A percentile compares a stretch with the other conserved stretches of the same genome.
These are phyloP conservation scores for Volvariella surrecta DNA, from an alignment of 1,284 basidiomycete genomes.

Conservation along the genomic window DNA sequence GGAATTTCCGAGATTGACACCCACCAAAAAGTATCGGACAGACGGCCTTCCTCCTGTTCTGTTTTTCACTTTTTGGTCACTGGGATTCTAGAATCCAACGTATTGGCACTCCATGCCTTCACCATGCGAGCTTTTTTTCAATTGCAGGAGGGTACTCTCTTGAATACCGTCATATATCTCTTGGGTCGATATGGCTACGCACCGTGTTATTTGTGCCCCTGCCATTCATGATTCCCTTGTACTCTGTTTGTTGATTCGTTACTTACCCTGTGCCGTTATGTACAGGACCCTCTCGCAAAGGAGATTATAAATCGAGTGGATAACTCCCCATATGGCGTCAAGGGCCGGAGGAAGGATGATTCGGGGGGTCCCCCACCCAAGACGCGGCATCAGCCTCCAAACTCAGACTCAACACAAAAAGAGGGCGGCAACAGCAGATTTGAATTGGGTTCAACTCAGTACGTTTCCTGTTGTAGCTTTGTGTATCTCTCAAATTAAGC, in stretches of 20 bases:
- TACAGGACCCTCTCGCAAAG: conserved; percentile 59
- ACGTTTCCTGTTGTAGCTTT: no score
- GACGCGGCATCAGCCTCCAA: conserved; percentile 18
- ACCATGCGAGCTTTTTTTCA: no score
- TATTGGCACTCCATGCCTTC: no score
- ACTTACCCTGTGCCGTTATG: no score
- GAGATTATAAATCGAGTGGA: conserved; percentile 74
- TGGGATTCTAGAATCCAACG: no score
- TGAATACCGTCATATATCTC: background rate
- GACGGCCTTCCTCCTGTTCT: no score
- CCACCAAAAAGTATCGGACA: no score
- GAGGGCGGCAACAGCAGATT: conserved; percentile 17
- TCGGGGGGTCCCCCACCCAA: conserved; percentile 14
- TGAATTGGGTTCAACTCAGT: conserved; percentile 51
- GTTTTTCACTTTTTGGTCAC: no score
- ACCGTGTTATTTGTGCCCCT: conserved; percentile 1
- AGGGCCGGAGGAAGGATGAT: conserved; percentile 42
- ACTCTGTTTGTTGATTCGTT: no score
- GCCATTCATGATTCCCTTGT: background rate
- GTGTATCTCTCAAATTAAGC: no score
- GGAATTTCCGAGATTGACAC: no score
- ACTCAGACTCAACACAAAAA: conserved; percentile 17
- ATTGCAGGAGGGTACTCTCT: background rate
- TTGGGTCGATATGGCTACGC: background rate
- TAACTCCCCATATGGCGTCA: conserved; percentile 65